Percentiles rank a stretch among this genome's conserved stretches.
Evolutionary conservation across 164 flowering plant genomes (phyloP).

Genomic region (Chimonanthus salicifolius): DNA sequence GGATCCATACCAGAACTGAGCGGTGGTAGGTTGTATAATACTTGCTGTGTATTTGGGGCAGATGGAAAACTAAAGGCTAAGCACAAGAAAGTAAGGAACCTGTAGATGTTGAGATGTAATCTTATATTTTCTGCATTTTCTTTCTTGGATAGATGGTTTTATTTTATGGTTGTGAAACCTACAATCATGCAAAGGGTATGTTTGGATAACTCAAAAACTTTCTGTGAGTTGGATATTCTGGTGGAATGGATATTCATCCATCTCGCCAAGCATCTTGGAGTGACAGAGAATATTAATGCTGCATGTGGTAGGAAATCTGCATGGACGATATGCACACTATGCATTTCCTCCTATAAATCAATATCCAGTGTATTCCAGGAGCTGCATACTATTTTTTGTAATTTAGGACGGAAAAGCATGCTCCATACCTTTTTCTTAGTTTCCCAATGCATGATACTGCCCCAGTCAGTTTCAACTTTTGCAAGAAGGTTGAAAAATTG

Average conservation of each 20-base stretch:
- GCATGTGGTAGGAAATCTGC: background rate
- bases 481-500: background rate
- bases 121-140: background rate
- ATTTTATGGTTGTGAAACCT: background rate
- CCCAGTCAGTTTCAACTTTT: background rate
- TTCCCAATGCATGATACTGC: too few relatives aligned
- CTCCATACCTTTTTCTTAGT: background rate
- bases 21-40: constrained; percentile 30
- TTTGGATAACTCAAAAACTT: background rate
- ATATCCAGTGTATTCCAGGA: background rate
- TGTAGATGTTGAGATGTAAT: background rate
- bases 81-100: constrained; percentile 37
- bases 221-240: too few relatives aligned
- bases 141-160: background rate
- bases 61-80: constrained; percentile 44
- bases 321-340: background rate
- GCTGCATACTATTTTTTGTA: background rate
- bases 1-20: constrained; percentile 45
- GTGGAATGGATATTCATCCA: background rate
- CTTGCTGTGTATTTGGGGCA: constrained; percentile 41
- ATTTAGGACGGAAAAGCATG: background rate
- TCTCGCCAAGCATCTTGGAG: background rate
- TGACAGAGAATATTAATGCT: background rate
- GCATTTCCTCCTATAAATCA: background rate
- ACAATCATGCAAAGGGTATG: background rate